Conservation (phyloP, 129 eudicot genomes). For the Calendula officinalis region DNA sequence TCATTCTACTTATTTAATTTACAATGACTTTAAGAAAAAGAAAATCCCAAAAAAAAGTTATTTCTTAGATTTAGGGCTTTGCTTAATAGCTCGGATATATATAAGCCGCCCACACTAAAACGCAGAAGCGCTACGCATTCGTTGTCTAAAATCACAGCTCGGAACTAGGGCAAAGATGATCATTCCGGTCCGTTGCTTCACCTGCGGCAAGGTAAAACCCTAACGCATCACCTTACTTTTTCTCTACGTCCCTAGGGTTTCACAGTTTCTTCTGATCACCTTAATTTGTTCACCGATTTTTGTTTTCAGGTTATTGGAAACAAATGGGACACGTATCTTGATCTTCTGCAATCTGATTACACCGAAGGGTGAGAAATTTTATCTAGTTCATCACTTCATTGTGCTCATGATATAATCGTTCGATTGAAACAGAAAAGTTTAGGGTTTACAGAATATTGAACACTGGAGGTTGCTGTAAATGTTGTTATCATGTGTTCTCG, state of each 20-base stretch:
- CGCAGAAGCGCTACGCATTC: background rate
- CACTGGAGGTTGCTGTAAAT: background rate
- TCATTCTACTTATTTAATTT: no score
- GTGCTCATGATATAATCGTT: background rate
- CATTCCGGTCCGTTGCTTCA: conserved; percentile 83
- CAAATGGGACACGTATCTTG: conserved; percentile 94
- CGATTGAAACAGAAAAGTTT: background rate
- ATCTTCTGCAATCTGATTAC: conserved; percentile 91
- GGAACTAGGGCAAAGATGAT: conserved; percentile 53
- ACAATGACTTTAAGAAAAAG: no score
- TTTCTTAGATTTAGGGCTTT: no score
- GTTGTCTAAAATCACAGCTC: background rate
- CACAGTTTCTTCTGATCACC: background rate
- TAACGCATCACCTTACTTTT: background rate
- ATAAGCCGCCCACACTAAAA: conserved; percentile 12
- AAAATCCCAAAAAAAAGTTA: no score
- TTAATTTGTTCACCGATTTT: conserved; percentile 6
- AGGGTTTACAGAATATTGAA: conserved; percentile 16
- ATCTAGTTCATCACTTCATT: background rate
- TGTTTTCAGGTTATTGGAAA: conserved; percentile 77
- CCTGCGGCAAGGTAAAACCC: conserved; percentile 72
- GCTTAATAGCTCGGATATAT: background rate
- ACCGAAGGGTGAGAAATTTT: conserved; percentile 63
- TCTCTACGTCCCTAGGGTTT: background rate
- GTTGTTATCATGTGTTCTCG: no score